phyloP scores from a whole-genome alignment of 2,329 filamentous ascomycete species.

The Cercospora sp. region DNA sequence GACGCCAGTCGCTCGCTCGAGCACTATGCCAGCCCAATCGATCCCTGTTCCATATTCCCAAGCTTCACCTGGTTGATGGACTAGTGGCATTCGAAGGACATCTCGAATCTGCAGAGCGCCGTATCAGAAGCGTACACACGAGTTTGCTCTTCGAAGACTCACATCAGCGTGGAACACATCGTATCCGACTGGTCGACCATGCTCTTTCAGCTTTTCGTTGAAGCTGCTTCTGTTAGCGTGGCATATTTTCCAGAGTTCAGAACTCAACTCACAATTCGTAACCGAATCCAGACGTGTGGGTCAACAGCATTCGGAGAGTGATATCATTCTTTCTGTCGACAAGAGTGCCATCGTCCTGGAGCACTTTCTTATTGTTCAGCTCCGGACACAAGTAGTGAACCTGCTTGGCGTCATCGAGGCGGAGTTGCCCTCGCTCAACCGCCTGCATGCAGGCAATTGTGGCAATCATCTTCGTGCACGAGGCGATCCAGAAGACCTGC shows the following conservation, averaged over 20 bases:
- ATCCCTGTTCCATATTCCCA: slow-evolving; percentile 59
- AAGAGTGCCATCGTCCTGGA: slow-evolving; percentile 44
- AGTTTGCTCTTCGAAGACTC: slow-evolving; percentile 25
- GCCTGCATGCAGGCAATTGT: slow-evolving; percentile 52
- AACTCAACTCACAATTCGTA: slow-evolving; percentile 44
- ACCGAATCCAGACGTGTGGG: slow-evolving; percentile 53
- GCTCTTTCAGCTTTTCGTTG: slow-evolving; percentile 46
- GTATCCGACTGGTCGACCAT: slow-evolving; percentile 50
- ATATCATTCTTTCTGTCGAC: slow-evolving; percentile 48
- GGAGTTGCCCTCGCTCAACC: slow-evolving; percentile 46
- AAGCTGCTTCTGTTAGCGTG: slow-evolving; percentile 35
- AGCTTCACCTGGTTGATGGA: slow-evolving; percentile 63
- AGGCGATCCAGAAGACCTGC: slow-evolving; percentile 58
- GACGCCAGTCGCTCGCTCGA: slow-evolving; percentile 48
- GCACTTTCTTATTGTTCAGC: slow-evolving; percentile 45
- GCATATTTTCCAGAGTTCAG: not conserved
- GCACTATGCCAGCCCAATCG: slow-evolving; percentile 52
- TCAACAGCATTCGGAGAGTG: slow-evolving; percentile 53
- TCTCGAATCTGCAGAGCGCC: slow-evolving; percentile 38
- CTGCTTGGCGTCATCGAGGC: slow-evolving; percentile 45
- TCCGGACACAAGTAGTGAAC: slow-evolving; percentile 47
- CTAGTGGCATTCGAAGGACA: slow-evolving; percentile 53
- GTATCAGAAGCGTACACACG: not conserved
- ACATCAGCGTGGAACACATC: slow-evolving; percentile 60
- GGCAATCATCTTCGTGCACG: slow-evolving; percentile 49